These are phyloP conservation scores for Aureobasidium lini DNA, from an alignment of 2,329 filamentous ascomycete genomes.

Conservation along the genomic window DNA sequence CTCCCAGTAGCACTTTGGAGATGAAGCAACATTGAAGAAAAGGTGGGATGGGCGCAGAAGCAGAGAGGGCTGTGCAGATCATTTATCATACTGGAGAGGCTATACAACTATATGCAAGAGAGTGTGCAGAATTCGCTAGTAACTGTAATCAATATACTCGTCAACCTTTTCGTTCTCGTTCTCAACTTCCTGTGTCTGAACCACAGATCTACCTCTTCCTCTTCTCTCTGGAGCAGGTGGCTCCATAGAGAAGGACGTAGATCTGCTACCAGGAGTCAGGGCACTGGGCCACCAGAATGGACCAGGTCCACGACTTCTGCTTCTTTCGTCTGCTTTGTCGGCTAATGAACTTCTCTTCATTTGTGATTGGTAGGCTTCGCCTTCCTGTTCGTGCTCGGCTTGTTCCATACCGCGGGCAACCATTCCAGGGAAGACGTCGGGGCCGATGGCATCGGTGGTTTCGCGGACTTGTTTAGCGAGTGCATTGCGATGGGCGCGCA, in stretches of 20 bases:
- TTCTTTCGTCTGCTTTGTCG: constrained; percentile 3
- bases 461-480: constrained; percentile 79
- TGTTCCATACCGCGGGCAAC: constrained; percentile 59
- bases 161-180: constrained; percentile 5
- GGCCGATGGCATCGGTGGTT: constrained; percentile 88
- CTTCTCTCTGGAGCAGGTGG: background rate
- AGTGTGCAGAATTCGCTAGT: background rate
- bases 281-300: constrained; percentile 1
- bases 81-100: background rate
- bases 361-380: background rate
- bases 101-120: background rate
- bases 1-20: too few species aligned
- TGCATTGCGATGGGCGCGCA: constrained; percentile 64
- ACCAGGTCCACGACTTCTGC: background rate
- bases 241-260: constrained; percentile 1
- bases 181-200: background rate
- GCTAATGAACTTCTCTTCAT: constrained; percentile 8
- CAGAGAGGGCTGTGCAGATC: background rate
- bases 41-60: too few species aligned
- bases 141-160: constrained; percentile 7
- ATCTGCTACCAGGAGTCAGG: background rate
- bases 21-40: too few species aligned
- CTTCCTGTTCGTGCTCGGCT: background rate
- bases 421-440: constrained; percentile 71
- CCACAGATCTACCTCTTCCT: background rate